phyloP scores from a whole-genome alignment of 768 basidiomycete genomes.

The Hericium alpestre region DNA sequence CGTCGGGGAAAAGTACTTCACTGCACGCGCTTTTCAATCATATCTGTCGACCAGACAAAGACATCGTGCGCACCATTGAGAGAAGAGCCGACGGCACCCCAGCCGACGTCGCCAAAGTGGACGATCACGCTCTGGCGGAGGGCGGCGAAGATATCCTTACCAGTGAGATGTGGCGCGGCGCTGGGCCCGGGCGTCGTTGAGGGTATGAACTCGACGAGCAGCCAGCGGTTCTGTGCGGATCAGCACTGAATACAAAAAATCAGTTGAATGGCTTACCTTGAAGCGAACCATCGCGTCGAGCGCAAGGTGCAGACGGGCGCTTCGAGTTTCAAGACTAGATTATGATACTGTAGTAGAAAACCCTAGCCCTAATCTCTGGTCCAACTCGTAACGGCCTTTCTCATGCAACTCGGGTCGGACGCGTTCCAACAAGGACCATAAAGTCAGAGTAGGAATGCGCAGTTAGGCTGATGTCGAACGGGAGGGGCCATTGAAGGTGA shows the following conservation, averaged over 20 bases:
- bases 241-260: not conserved
- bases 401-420: too few relatives aligned
- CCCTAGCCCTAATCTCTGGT: too few relatives aligned
- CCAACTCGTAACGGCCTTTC: too few relatives aligned
- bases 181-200: not conserved
- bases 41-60: too few relatives aligned
- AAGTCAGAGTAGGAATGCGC: too few relatives aligned
- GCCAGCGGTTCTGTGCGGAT: conserved; percentile 64
- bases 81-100: conserved; percentile 69
- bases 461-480: too few relatives aligned
- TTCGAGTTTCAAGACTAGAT: too few relatives aligned
- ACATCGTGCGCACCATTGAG: conserved; percentile 56
- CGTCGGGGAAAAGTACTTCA: conserved; percentile 80
- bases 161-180: too few relatives aligned
- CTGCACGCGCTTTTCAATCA: conserved; percentile 25
- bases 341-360: too few relatives aligned
- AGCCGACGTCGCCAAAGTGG: conserved; percentile 79
- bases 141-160: conserved; percentile 57
- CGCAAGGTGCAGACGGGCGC: not conserved
- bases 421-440: too few relatives aligned
- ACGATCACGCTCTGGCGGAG: conserved; percentile 56
- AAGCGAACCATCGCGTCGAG: conserved; percentile 49
- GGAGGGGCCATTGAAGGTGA: too few relatives aligned
- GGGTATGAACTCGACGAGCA: conserved; percentile 75
- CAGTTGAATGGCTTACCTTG: conserved; percentile 33